Evolutionary conservation across 192 early-diverging fungal species (phyloP), one percentile per base, ranked within the genome.

Genomic region (Cetraspora pellucida): DNA sequence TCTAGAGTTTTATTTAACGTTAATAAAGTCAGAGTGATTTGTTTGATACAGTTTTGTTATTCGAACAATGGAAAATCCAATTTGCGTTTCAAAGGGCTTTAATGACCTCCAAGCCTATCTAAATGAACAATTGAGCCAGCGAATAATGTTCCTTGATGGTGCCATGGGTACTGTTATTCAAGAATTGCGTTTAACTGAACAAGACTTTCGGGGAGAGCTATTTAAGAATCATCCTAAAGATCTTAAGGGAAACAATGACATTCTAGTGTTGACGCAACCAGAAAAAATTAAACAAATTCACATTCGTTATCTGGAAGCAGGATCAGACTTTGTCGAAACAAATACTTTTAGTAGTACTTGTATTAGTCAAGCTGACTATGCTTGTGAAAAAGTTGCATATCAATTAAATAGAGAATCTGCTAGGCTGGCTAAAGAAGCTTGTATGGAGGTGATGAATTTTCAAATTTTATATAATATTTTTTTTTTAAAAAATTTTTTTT

Each of bases 131-230:
- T 84, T 97, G 65, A 84, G 83, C 72, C 86, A 93, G 85, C 87
- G 95, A 69, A 97, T 98, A 84, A 95, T 98, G 92, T 96, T 93
- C 86, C 89, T 98, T 60, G 96, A 98, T 81, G 96, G 96, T 66
- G 95, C 92, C n/a, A 97, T 97, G 96, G 95, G 95, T 58, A 94
- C 93, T 50, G 88, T 94, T 90, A 93, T 98, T 78, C 96, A 98
- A 79, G 83, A 90, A 45, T 89, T 94, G 65, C 85, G 86, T 25
- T 88, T 98, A 16, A 83, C 87, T 21, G 96, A 98, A 81, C 88
- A 85, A 11, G 93, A 96, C 80, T 97, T 98, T 77, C 85, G 96
- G 78, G 91, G 88, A 44, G 89, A 94, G 59, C 88, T 93, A 70
- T 98, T 95, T 88, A 91, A 90, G 82, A 81, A 90, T 79, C 93